phyloP scores from a whole-genome alignment of 371 early-diverging fungal genomes.

The Sporodiniella umbellata region DNA sequence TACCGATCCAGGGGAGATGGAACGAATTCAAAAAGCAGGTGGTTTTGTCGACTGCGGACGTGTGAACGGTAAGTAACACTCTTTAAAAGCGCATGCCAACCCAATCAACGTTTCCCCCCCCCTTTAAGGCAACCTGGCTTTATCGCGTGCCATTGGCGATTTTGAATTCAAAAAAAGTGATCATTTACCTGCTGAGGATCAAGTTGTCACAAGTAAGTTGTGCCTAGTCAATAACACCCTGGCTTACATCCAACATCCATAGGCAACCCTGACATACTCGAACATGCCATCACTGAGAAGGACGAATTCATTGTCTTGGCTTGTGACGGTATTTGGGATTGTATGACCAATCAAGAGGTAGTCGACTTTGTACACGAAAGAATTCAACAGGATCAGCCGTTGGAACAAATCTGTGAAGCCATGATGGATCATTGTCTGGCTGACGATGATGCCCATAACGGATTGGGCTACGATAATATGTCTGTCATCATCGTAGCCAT shows the following conservation, averaged over 20 bases:
- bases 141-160: conserved; percentile 94
- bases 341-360: conserved; percentile 87
- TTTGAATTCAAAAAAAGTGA: conserved; percentile 90
- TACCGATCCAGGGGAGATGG: conserved; percentile 66
- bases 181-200: conserved; percentile 71
- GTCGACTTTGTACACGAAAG: conserved; percentile 72
- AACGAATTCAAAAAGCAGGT: conserved; percentile 82
- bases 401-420: conserved; percentile 78
- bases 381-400: conserved; percentile 50
- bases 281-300: conserved; percentile 52
- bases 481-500: conserved; percentile 90
- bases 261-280: conserved; percentile 67
- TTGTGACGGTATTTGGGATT: conserved; percentile 98
- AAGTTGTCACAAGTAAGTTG: conserved; percentile 79
- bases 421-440: conserved; percentile 93
- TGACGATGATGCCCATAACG: conserved; percentile 71
- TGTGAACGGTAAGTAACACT: conserved; percentile 84
- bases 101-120: too few relatives aligned
- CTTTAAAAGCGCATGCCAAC: too few relatives aligned
- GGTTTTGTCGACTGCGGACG: conserved; percentile 95
- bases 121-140: conserved; percentile 84
- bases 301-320: conserved; percentile 92
- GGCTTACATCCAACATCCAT: not conserved
- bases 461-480: conserved; percentile 99
- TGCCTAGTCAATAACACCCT: too few relatives aligned